Evolutionary conservation across 176 grass and related monocot species (phyloP), one percentile per base, ranked within the genome.

Genomic region (Aegilops tauschii): DNA sequence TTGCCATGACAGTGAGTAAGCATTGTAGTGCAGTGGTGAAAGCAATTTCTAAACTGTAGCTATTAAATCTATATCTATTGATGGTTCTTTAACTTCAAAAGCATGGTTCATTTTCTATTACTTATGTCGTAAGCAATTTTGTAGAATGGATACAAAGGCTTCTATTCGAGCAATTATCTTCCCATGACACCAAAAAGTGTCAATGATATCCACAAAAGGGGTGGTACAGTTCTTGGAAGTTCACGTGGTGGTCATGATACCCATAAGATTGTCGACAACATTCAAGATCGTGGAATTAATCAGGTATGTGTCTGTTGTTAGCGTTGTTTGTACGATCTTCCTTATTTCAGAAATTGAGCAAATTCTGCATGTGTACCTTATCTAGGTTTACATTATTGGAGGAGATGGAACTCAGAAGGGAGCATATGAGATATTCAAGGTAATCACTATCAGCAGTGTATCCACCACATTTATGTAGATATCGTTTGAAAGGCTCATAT

Each of bases 351-450:
- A 70, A 52, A 11, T 54, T 11, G 32, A 73, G 18, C 54, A 66
- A 64, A 63, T 65, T 80, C 75, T 76, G 58, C 34, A 37, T 85
- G n/a, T 39, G 25, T 36, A 58, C 45, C 49, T 73, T 86, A 47
- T 73, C 20, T 71, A 98, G 93, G 96, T 98, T 42, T 98, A 94
- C 65, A 94, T 98, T 39, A 98, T 98, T 23, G 96, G 96, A 82
- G 96, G 96, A 77, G 93, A 98, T 77, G 96, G 96, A 84, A 96
- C 96, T 67, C 96, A 98, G 86, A 98, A 98, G 78, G 96, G 96
- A 78, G 93, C 93, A 27, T 90, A 89, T 30, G 89, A 88, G 72
- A 98, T 96, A 86, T 95, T 82, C 82, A 91, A 96, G 96, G 96
- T 98, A 95, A 92, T 69, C 31, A 36, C 54, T 78, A 9, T 73